A percentile compares a stretch with the other conserved stretches of the same genome.
These are phyloP conservation scores for Lenzites betulinus DNA, from an alignment of 768 basidiomycete species.

Conservation along the genomic window DNA sequence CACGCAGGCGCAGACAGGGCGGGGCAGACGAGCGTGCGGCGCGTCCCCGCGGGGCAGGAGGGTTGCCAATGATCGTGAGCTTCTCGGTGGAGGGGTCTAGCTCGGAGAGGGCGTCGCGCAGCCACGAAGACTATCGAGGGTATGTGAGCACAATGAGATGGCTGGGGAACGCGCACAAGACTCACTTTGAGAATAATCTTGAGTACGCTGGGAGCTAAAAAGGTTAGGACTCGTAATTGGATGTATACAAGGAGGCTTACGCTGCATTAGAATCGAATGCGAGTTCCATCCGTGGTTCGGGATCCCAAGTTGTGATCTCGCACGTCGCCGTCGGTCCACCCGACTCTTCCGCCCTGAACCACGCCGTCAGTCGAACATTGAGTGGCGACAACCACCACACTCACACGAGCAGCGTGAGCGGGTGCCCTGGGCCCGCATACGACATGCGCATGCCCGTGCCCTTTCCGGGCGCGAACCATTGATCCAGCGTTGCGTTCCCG, in stretches of 20 bases:
- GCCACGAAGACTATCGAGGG: conserved; percentile 73
- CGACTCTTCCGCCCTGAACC: conserved; percentile 69
- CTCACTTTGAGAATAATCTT: conserved; percentile 85
- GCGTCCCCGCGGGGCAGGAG: conserved; percentile 42
- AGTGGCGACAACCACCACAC: neutral
- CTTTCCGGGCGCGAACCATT: conserved; percentile 63
- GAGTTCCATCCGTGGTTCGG: conserved; percentile 80
- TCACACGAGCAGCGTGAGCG: conserved; percentile 77
- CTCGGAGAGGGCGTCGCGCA: conserved; percentile 89
- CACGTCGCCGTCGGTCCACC: conserved; percentile 84
- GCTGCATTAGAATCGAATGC: conserved; percentile 70
- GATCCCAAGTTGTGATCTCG: conserved; percentile 82
- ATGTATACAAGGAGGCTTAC: conserved; percentile 37
- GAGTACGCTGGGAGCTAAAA: conserved; percentile 39
- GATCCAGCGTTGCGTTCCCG: conserved; percentile 47
- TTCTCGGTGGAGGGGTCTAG: conserved; percentile 87
- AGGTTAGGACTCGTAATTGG: neutral
- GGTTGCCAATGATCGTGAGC: conserved; percentile 80
- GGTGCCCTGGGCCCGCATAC: conserved; percentile 77
- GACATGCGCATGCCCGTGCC: conserved; percentile 85
- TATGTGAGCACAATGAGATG: neutral
- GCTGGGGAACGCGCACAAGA: neutral
- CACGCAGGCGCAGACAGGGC: conserved; percentile 79
- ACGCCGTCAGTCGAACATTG: neutral
- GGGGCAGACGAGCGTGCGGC: conserved; percentile 35